These are phyloP conservation scores for Ormosia emarginata DNA, from an alignment of 306 rosid genomes.

Conservation along the genomic window DNA sequence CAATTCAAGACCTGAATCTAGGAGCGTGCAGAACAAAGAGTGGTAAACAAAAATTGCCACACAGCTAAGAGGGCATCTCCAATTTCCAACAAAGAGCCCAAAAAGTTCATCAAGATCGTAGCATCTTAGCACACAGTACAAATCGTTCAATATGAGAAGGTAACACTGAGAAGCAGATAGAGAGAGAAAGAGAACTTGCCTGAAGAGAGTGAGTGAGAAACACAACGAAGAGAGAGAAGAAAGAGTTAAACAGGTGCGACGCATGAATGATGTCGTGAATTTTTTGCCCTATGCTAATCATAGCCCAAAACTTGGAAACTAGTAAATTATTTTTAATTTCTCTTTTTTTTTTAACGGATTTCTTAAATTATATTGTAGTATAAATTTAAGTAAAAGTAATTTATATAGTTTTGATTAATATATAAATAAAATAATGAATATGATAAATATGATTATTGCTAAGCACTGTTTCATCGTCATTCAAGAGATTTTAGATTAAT, in stretches of 20 bases:
- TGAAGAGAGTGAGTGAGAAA: conserved; percentile 21
- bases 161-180: conserved; percentile 13
- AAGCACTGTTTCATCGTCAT: no score
- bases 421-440: no score
- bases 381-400: no score
- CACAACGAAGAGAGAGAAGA: background rate
- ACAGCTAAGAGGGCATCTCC: conserved; percentile 15
- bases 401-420: no score
- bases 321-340: background rate
- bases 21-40: conserved; percentile 1
- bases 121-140: conserved; percentile 8
- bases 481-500: no score
- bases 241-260: background rate
- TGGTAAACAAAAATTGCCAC: background rate
- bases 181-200: conserved; percentile 35
- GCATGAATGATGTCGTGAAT: conserved; percentile 5
- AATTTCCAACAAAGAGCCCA: conserved; percentile 5
- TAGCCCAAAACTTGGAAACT: background rate
- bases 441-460: no score
- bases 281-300: background rate
- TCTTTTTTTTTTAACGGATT: no score
- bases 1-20: conserved; percentile 20
- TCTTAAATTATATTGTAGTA: no score
- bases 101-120: background rate
- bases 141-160: conserved; percentile 9